Conservation (phyloP, 345 rosid genomes). For the Heritiera littoralis region DNA sequence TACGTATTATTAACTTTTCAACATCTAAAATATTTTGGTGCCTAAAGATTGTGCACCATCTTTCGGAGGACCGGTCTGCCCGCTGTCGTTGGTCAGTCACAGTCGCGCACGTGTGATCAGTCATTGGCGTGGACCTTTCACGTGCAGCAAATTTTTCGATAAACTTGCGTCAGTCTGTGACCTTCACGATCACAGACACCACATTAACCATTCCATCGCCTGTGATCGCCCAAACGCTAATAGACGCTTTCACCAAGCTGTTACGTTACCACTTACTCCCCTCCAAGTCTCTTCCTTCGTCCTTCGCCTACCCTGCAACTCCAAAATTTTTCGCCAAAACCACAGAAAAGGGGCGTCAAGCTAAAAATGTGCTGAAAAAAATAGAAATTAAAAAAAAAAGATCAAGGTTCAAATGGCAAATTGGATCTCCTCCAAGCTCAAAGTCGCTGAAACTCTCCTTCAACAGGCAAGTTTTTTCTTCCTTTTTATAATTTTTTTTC, state of each 20-base stretch:
- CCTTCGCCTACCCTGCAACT: conserved; percentile 11
- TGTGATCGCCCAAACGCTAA: background rate
- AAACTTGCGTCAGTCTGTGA: conserved; percentile 11
- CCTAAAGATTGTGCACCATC: too few relatives aligned
- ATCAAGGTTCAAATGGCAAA: conserved; percentile 55
- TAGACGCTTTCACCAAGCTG: background rate
- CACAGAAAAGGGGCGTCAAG: background rate
- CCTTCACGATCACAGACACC: background rate
- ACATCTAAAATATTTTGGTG: too few relatives aligned
- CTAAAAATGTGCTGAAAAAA: conserved; percentile 1
- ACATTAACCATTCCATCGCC: background rate
- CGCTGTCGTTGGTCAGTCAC: conserved; percentile 7
- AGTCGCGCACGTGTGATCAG: conserved; percentile 17
- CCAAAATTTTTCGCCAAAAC: background rate
- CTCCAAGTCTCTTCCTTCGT: background rate
- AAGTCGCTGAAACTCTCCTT: conserved; percentile 82
- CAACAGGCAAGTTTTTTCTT: conserved; percentile 55
- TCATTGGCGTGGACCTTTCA: background rate
- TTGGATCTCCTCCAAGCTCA: conserved; percentile 95
- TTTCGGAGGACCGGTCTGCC: background rate
- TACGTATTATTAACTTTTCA: too few relatives aligned
- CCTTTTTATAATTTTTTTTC: background rate
- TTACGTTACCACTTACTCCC: background rate
- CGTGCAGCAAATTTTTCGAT: background rate
- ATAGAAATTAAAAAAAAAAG: background rate